Percentiles rank a stretch among this genome's conserved stretches.
Evolutionary conservation across 2,329 filamentous ascomycete species (phyloP).

Genomic region (Xylariomycetidae sp.): DNA sequence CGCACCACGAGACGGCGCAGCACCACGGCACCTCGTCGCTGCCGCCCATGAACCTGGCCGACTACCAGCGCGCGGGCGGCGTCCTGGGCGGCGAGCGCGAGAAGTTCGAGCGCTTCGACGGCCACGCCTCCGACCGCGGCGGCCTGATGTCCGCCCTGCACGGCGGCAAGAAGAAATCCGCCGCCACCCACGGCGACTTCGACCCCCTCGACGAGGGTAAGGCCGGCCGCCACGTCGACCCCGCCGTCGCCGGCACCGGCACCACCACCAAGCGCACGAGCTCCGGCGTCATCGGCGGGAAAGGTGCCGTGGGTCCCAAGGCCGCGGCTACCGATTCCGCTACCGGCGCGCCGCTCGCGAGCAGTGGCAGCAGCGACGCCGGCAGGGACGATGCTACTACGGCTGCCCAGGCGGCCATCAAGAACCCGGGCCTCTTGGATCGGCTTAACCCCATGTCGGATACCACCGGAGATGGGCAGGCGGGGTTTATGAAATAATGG

Average conservation of each 20-base stretch:
- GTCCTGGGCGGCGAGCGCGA: conserved; percentile 47
- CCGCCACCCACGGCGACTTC: conserved; percentile 10
- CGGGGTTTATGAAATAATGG: conserved; percentile 46
- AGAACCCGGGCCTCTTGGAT: conserved; percentile 44
- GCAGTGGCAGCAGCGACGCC: too few species aligned
- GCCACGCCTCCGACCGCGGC: conserved; percentile 49
- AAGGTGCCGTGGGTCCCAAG: conserved; percentile 5
- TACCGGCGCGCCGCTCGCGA: conserved; percentile 5
- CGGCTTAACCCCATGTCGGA: conserved; percentile 50
- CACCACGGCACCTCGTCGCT: conserved; percentile 61
- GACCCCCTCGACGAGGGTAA: not conserved
- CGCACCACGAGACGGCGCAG: conserved; percentile 60
- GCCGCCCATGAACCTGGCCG: conserved; percentile 56
- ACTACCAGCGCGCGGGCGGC: conserved; percentile 54
- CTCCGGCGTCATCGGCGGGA: not conserved
- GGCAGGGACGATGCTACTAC: too few species aligned
- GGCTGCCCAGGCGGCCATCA: conserved; percentile 1
- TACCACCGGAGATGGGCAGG: conserved; percentile 48
- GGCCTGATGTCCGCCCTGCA: conserved; percentile 19
- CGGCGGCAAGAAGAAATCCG: not conserved
- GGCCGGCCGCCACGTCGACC: conserved; percentile 5
- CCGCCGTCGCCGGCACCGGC: too few species aligned
- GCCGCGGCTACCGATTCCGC: too few species aligned
- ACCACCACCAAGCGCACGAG: conserved; percentile 1
- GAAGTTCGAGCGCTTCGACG: conserved; percentile 53